Evolutionary conservation across 306 rosid genomes (phyloP).

Genomic region (Cicer arietinum): DNA sequence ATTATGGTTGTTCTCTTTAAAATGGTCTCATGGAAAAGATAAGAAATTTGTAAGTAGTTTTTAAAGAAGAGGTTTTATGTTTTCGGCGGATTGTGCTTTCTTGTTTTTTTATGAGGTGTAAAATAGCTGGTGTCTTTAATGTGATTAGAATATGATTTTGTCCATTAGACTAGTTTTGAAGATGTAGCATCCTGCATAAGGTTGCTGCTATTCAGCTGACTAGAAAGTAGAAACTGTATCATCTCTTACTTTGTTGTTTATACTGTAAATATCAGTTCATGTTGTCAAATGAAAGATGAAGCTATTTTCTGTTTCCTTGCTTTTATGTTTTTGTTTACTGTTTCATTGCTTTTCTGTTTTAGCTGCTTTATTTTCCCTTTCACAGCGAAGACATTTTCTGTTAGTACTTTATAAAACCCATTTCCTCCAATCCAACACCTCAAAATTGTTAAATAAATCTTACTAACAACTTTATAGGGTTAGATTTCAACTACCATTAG

Average conservation of each 20-base stretch:
- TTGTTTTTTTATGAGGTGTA: constrained; percentile 39
- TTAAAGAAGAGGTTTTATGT: constrained; percentile 39
- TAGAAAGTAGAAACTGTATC: constrained; percentile 37
- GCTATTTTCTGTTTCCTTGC: constrained; percentile 22
- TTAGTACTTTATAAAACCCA: no score
- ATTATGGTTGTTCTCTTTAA: constrained; percentile 34
- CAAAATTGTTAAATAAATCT: no score
- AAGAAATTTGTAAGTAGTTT: constrained; percentile 48
- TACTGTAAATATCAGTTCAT: constrained; percentile 42
- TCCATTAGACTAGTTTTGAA: constrained; percentile 39
- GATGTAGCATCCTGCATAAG: constrained; percentile 22
- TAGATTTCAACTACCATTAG: no score
- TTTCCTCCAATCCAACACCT: no score
- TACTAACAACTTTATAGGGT: no score
- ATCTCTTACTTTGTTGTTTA: constrained; percentile 40
- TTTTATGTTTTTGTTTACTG: constrained; percentile 5
- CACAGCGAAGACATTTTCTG: no score
- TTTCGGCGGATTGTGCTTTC: constrained; percentile 29
- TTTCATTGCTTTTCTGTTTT: background rate
- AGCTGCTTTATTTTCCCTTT: no score
- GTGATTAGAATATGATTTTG: constrained; percentile 40
- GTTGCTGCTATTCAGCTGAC: constrained; percentile 13
- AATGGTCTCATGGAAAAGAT: constrained; percentile 14
- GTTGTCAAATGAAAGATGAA: constrained; percentile 38
- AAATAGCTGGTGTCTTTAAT: constrained; percentile 37